These are phyloP conservation scores for Boletus subparvulus DNA, from an alignment of 768 basidiomycete species.

Conservation along the genomic window DNA sequence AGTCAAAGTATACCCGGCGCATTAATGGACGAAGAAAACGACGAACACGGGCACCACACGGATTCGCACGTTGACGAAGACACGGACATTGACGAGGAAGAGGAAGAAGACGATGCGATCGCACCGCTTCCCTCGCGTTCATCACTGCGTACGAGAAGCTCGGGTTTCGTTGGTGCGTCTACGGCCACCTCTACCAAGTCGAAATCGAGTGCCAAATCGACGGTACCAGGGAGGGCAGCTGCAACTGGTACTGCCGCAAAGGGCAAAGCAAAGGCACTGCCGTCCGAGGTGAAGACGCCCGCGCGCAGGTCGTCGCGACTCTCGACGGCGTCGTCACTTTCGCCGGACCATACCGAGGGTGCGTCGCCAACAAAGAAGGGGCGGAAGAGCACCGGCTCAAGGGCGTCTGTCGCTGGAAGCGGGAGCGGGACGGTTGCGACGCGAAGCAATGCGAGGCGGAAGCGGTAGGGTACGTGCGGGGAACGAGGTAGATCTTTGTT, in stretches of 20 bases:
- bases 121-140: conserved; percentile 32
- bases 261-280: conserved; percentile 18
- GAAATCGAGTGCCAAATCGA: conserved; percentile 6
- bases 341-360: conserved; percentile 29
- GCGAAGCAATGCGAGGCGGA: conserved; percentile 34
- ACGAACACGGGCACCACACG: conserved; percentile 23
- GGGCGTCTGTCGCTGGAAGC: conserved; percentile 4
- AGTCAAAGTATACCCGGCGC: conserved; percentile 44
- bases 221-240: neutral
- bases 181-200: conserved; percentile 7
- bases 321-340: conserved; percentile 34
- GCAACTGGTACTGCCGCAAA: conserved; percentile 1
- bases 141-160: conserved; percentile 22
- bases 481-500: conserved; percentile 1
- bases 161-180: conserved; percentile 11
- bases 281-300: conserved; percentile 25
- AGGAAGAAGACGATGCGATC: conserved; percentile 35
- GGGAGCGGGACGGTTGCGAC: conserved; percentile 19
- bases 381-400: conserved; percentile 23
- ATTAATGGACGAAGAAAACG: conserved; percentile 41
- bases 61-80: conserved; percentile 21
- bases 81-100: conserved; percentile 27
- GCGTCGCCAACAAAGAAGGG: conserved; percentile 25
- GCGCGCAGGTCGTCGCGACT: conserved; percentile 41
- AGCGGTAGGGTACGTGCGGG: conserved; percentile 14